A percentile compares a stretch with the other conserved stretches of the same genome.
These are phyloP conservation scores for Leccinum variicolor DNA, from an alignment of 768 basidiomycete genomes.

Conservation along the genomic window DNA sequence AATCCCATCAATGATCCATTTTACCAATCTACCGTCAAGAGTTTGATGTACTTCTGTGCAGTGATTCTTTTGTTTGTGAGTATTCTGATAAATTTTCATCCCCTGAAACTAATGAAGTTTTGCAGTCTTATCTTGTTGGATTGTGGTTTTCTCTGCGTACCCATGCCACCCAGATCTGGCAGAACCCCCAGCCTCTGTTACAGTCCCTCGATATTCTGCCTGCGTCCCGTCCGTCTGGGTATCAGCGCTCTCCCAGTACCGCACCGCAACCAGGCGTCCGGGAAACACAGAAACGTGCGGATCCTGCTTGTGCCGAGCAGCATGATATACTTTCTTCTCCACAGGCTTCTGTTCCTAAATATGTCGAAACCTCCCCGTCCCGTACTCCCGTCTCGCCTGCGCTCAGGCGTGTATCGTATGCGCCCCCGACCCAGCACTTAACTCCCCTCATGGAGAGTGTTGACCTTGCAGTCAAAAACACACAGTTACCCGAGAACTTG, in stretches of 20 bases:
- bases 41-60: slow-evolving; percentile 95
- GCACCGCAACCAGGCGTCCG: slow-evolving; percentile 10
- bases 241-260: slow-evolving; percentile 45
- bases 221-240: slow-evolving; percentile 51
- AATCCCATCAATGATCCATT: slow-evolving; percentile 93
- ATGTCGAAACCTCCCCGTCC: slow-evolving; percentile 15
- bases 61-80: slow-evolving; percentile 84
- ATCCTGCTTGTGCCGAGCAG: slow-evolving; percentile 32
- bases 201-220: slow-evolving; percentile 60
- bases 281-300: slow-evolving; percentile 45
- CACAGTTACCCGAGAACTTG: slow-evolving; percentile 55
- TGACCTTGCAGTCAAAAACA: slow-evolving; percentile 68
- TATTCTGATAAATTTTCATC: slow-evolving; percentile 11
- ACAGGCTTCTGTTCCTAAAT: slow-evolving; percentile 37
- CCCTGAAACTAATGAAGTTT: slow-evolving; percentile 3
- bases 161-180: slow-evolving; percentile 98
- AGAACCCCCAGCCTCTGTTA: slow-evolving; percentile 86
- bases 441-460: slow-evolving; percentile 77
- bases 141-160: slow-evolving; percentile 99
- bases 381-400: slow-evolving; percentile 41
- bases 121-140: slow-evolving; percentile 91
- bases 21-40: slow-evolving; percentile 93
- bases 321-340: slow-evolving; percentile 34
- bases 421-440: slow-evolving; percentile 39
- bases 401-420: slow-evolving; percentile 56